phyloP scores from a whole-genome alignment of 805 yeast genomes.

The Sugiyamaella smithiae region DNA sequence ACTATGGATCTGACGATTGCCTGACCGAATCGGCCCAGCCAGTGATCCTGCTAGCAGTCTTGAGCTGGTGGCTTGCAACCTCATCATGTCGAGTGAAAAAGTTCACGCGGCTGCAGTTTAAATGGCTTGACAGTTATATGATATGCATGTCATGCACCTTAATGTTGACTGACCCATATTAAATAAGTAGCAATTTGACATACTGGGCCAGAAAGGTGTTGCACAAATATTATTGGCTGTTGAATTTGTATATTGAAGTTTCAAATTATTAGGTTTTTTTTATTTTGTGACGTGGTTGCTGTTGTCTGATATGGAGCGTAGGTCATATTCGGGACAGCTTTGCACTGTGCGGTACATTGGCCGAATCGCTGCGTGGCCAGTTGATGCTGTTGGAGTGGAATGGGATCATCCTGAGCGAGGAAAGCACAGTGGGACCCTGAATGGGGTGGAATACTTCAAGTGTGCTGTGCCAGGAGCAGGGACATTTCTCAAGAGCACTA shows the following conservation, averaged over 20 bases:
- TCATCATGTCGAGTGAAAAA: neutral
- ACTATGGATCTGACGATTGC: conserved; percentile 11
- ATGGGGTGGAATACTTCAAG: conserved; percentile 55
- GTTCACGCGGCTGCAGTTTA: conserved; percentile 2
- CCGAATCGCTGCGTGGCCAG: conserved; percentile 57
- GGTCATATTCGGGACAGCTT: conserved; percentile 42
- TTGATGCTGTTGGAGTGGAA: conserved; percentile 69
- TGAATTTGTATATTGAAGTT: too few species aligned
- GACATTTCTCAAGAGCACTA: conserved; percentile 55
- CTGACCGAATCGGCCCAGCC: neutral
- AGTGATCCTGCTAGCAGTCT: neutral
- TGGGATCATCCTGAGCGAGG: conserved; percentile 79
- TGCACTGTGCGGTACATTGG: conserved; percentile 70
- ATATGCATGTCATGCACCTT: too few species aligned
- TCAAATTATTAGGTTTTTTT: too few species aligned
- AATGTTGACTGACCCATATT: too few species aligned
- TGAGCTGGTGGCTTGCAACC: neutral
- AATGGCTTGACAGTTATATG: too few species aligned
- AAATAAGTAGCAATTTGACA: too few species aligned
- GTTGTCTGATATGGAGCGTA: conserved; percentile 26
- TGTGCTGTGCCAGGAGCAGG: conserved; percentile 46
- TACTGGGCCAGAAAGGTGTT: too few species aligned
- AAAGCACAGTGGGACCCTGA: conserved; percentile 61
- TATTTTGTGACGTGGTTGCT: too few species aligned
- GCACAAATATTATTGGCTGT: too few species aligned